Conservation (phyloP, 2,329 filamentous ascomycete genomes). For the Trichoderma citrinoviride region DNA sequence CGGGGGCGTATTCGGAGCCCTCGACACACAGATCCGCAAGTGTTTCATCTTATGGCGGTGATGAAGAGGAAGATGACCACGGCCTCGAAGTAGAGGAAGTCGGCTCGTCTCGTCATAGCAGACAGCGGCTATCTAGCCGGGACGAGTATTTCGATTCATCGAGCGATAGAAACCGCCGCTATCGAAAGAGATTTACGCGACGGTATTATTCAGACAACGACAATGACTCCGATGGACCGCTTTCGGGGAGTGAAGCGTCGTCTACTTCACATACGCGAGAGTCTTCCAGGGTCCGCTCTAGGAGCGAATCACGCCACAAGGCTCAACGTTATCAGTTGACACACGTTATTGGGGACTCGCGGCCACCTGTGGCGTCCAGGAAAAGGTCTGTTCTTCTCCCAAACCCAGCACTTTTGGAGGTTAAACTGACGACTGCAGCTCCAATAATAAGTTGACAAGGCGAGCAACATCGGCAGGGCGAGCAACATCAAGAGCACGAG, state of each 20-base stretch:
- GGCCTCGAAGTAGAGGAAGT: conserved; percentile 33
- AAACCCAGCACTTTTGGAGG: neutral
- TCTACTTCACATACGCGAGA: conserved; percentile 30
- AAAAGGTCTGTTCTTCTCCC: conserved; percentile 29
- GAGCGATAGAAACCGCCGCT: conserved; percentile 25
- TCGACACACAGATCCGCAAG: conserved; percentile 18
- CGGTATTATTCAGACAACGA: conserved; percentile 23
- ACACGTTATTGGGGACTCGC: conserved; percentile 36
- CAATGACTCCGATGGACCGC: conserved; percentile 26
- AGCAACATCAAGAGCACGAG: conserved; percentile 6
- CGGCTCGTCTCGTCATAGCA: conserved; percentile 22
- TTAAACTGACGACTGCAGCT: neutral
- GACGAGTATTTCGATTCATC: conserved; percentile 32
- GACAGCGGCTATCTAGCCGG: conserved; percentile 27
- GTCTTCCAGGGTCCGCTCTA: conserved; percentile 31
- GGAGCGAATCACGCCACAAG: conserved; percentile 33
- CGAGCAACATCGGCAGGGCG: conserved; percentile 10
- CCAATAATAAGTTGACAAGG: conserved; percentile 20
- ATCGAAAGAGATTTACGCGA: conserved; percentile 18
- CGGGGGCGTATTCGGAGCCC: conserved; percentile 22
- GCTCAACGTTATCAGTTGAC: conserved; percentile 28
- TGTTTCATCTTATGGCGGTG: conserved; percentile 14
- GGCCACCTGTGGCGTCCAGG: conserved; percentile 35
- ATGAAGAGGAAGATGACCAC: conserved; percentile 26
- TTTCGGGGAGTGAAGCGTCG: conserved; percentile 31